phyloP scores from a whole-genome alignment of 768 basidiomycete species.

The Collybiopsis confluens region DNA sequence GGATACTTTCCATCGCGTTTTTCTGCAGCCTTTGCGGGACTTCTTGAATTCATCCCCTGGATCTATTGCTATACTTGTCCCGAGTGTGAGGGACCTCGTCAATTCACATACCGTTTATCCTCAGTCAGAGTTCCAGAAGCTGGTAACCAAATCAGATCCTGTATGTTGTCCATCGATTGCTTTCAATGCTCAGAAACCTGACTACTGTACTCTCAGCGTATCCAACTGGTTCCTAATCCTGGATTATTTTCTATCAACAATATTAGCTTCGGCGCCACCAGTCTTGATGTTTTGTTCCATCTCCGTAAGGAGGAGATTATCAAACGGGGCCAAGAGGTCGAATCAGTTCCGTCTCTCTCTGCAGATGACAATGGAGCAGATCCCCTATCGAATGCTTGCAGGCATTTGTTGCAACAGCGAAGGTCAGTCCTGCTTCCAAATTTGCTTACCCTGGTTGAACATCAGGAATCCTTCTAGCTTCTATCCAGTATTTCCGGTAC shows the following conservation, averaged over 20 bases:
- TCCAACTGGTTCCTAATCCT: constrained; percentile 84
- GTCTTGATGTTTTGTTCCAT: constrained; percentile 87
- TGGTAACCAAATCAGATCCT: constrained; percentile 40
- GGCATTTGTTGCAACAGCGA: constrained; percentile 82
- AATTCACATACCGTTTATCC: constrained; percentile 83
- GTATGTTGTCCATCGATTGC: constrained; percentile 39
- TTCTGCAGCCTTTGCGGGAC: constrained; percentile 51
- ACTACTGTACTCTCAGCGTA: constrained; percentile 46
- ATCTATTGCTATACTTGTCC: constrained; percentile 74
- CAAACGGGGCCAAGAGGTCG: constrained; percentile 60
- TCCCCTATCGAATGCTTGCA: constrained; percentile 70
- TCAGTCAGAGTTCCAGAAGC: constrained; percentile 57
- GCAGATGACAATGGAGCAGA: constrained; percentile 54
- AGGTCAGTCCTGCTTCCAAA: constrained; percentile 45
- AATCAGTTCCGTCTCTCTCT: constrained; percentile 34
- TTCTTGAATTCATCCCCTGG: constrained; percentile 61
- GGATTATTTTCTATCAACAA: constrained; percentile 82
- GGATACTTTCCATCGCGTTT: constrained; percentile 64
- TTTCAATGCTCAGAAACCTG: not conserved
- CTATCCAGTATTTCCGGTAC: constrained; percentile 92
- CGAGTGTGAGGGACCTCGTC: constrained; percentile 78
- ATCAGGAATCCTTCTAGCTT: constrained; percentile 49
- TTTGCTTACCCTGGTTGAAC: not conserved
- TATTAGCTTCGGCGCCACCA: constrained; percentile 72
- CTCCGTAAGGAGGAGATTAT: constrained; percentile 80